Evolutionary conservation across 2,329 filamentous ascomycete species (phyloP).

Genomic region (Xylaria multiplex): DNA sequence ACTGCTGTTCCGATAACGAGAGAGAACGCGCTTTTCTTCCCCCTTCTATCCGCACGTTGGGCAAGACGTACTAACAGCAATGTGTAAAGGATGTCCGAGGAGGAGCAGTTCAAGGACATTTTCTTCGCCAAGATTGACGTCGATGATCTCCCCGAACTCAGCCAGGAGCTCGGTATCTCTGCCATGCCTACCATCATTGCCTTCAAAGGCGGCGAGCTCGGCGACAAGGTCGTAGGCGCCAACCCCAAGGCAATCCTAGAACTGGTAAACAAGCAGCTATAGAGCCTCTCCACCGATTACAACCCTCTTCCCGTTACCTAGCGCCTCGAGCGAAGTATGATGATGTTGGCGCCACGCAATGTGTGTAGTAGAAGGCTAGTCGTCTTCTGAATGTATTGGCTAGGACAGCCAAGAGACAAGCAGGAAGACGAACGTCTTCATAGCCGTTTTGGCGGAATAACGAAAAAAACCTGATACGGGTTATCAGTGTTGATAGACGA

Average conservation of each 20-base stretch:
- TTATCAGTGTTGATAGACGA: conserved; percentile 10
- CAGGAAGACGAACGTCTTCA: background rate
- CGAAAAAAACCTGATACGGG: conserved; percentile 1
- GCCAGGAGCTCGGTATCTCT: conserved; percentile 80
- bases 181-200: conserved; percentile 94
- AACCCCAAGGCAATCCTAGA: conserved; percentile 74
- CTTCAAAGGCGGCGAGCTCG: conserved; percentile 82
- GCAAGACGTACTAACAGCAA: conserved; percentile 22
- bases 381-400: background rate
- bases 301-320: background rate
- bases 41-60: background rate
- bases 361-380: too few relatives aligned
- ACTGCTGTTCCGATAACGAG: background rate
- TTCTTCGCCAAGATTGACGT: conserved; percentile 93
- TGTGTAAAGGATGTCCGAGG: conserved; percentile 65
- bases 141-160: conserved; percentile 79
- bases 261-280: conserved; percentile 48
- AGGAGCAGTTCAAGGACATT: conserved; percentile 65
- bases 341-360: background rate
- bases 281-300: conserved; percentile 5
- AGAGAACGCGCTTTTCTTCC: background rate
- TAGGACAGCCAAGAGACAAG: background rate
- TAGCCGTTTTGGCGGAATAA: background rate
- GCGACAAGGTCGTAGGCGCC: conserved; percentile 80
- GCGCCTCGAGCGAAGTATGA: background rate